Base-by-base conservation (phyloP, 495 filamentous ascomycete species). In the Neurospora sp. region DNA sequence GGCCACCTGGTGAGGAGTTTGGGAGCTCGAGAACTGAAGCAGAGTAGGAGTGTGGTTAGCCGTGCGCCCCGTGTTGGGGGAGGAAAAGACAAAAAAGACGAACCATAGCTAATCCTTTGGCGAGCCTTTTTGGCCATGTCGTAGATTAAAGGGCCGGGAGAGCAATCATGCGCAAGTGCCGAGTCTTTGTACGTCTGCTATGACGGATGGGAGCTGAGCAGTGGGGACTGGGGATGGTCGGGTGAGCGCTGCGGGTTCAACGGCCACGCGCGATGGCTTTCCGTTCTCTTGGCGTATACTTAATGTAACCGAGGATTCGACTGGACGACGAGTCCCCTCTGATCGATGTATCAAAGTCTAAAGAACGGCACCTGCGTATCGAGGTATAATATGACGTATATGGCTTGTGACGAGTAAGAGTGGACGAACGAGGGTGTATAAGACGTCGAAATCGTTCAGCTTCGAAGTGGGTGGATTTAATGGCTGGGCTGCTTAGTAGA, bases 21-120 rank as follows among this genome's bases (percentile, higher is more conserved):
- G 94, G 93, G 69, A 96, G 92, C 79, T 97, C 96, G 75, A 99
- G 89, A 82, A 99, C 96, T 99, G 78, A 39, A 69, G 73, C 40
- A 65, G 68, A 9, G 70, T 71, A 16, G 9, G 16, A 68, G 74
- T 59, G 68, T 72, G 18, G 8, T 71, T 38, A 69, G 71, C 61
- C 20, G 35, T 73, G 72, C 20, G 31, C 27, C n/a, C 39, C 10
- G 20, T 38, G 20, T 40, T 31, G 31, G 31, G 31, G 14, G 35
- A 35, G 35, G 35, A 35, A 35, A 61, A 70, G 71, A 37, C 20
- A 73, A 22, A 35, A 68, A 71, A 75, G 59, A 82, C 83, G 77
- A 77, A 92, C 90, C 90, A 83, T 92, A 90, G 80, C 86, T 89
- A 80, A 90, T 88, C 75, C 87, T 85, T 78, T 89, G 88, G 77